Conservation (phyloP, 345 rosid species). For the Citrus sp. region DNA sequence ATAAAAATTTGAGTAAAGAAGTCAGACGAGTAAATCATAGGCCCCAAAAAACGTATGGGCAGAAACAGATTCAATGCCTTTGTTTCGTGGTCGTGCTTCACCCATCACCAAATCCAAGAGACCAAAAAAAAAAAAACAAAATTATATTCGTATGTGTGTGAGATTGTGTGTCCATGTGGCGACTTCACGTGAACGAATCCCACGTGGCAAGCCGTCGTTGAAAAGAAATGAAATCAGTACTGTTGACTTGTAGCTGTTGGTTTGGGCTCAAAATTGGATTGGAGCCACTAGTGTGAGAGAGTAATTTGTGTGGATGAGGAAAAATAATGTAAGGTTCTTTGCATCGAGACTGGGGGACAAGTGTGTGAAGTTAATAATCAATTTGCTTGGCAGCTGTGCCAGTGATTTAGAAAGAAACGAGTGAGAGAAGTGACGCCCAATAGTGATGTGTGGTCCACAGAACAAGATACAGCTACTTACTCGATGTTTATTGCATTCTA, state of each 20-base stretch:
- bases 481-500: too few relatives aligned
- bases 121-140: not conserved
- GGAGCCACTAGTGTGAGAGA: not conserved
- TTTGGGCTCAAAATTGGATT: too few relatives aligned
- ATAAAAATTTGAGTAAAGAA: not conserved
- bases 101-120: conserved; percentile 3
- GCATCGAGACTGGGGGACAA: not conserved
- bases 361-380: too few relatives aligned
- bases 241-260: not conserved
- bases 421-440: not conserved
- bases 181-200: not conserved
- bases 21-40: not conserved
- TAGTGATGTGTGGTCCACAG: not conserved
- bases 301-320: not conserved
- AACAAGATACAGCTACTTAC: too few relatives aligned
- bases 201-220: not conserved
- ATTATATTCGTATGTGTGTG: too few relatives aligned
- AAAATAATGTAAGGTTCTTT: not conserved
- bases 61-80: not conserved
- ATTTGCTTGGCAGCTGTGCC: not conserved
- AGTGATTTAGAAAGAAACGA: not conserved
- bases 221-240: not conserved
- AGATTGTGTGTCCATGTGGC: not conserved
- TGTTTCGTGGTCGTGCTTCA: not conserved
- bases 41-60: conserved; percentile 5